Percentiles rank a stretch among this genome's conserved stretches.
phyloP scores from a whole-genome alignment of 352 stramenopile genomes.

The Thraustotheca clavata region DNA sequence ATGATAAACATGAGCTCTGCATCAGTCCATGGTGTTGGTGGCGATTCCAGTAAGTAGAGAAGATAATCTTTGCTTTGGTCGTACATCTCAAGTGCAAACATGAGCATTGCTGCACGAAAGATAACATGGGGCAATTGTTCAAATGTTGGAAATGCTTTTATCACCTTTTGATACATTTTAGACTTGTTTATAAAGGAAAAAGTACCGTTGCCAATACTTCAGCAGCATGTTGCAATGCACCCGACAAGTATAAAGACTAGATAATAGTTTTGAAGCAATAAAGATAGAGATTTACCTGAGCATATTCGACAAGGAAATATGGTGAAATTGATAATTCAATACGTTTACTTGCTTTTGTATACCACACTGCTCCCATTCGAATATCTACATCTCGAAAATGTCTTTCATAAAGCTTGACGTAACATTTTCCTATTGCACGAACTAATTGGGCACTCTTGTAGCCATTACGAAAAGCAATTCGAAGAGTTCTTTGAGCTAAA shows the following conservation, averaged over 20 bases:
- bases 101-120: slow-evolving; percentile 53
- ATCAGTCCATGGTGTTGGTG: slow-evolving; percentile 39
- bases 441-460: slow-evolving; percentile 9
- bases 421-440: slow-evolving; percentile 17
- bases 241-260: slow-evolving; percentile 32
- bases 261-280: neutral
- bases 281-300: slow-evolving; percentile 14
- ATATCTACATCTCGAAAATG: slow-evolving; percentile 13
- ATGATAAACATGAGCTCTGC: slow-evolving; percentile 54
- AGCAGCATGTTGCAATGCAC: slow-evolving; percentile 35
- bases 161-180: slow-evolving; percentile 28
- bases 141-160: slow-evolving; percentile 53
- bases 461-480: slow-evolving; percentile 1
- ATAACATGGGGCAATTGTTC: slow-evolving; percentile 40
- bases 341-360: slow-evolving; percentile 33
- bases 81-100: slow-evolving; percentile 49
- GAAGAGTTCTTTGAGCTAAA: slow-evolving; percentile 1
- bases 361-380: slow-evolving; percentile 30
- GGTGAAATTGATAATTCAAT: slow-evolving; percentile 41
- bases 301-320: slow-evolving; percentile 51
- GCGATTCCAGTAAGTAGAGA: slow-evolving; percentile 44
- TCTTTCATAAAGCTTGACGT: slow-evolving; percentile 17
- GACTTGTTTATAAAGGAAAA: neutral
- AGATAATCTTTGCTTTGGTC: slow-evolving; percentile 61
- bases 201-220: slow-evolving; percentile 32